Base-by-base conservation (phyloP, 2,329 filamentous ascomycete species). In the Tolypocladium cylindrosporum region DNA sequence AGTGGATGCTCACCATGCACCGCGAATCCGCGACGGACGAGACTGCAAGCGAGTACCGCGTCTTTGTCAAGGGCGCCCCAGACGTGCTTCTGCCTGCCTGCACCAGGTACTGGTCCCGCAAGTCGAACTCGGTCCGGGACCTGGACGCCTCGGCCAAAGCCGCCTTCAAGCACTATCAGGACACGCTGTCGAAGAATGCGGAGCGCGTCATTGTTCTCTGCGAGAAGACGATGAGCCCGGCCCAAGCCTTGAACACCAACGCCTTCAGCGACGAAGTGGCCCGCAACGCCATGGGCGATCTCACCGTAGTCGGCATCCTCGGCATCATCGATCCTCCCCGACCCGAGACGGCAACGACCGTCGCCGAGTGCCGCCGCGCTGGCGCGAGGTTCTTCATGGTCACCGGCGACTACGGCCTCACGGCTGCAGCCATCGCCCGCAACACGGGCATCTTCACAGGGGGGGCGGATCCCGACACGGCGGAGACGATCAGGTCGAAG, bases 381-480 rank as follows among this genome's bases (percentile, higher is more conserved):
- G 76, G 76, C 51, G 72, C 75, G 2, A 70, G 75, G 16, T 76
- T 77, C 61, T 74, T 76, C 62, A 78, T 79, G 74, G 76, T 79
- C n/a, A 77, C 76, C 2, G 75, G 75, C 19, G 74, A 77, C 60
- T 77, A 77, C 59, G 76, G 70, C 27, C 70, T 83, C 55, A 88
- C 85, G 6, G 85, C 85, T 0, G 83, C 83, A 54, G 83, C 85
- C 14, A 88, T 88, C 61, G 85, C 84, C 7, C 76, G 79, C 62
- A 83, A 86, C 66, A 86, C 83, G 64, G 84, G 84, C 41, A 87
- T 88, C 61, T 83, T 82, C 63, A 84, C 82, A 21, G 59, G 68
- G 7, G 70, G 76, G 2, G 76, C 77, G 21, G 84, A 69, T 24
- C 71, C 74, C 0, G 72, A 76, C 27, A 73, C 67, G 0, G 62